Base-by-base conservation (phyloP, 2,329 filamentous ascomycete species). In the Colletotrichum phormii region DNA sequence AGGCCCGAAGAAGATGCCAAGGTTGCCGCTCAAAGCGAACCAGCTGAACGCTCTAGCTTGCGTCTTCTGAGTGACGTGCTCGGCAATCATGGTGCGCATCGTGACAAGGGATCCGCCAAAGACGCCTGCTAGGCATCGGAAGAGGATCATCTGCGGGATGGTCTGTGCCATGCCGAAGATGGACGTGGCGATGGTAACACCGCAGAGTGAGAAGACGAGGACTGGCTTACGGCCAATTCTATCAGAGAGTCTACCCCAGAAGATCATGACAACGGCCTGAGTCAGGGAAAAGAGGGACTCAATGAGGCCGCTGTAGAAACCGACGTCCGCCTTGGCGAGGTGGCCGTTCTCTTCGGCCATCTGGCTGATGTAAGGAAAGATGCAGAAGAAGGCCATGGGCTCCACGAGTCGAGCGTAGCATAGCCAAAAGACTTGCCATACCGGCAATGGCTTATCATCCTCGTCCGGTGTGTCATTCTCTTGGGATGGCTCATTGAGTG, bases 351-450 rank as follows among this genome's bases (percentile, higher is more conserved):
- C 85, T 80, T 89, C 85, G 49, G 94, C 90, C 94, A 96, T 96
- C 78, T 92, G 86, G 77, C 91, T 94, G 81, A 97, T 89, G 82
- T 93, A 96, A 0, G 94, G 93, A 77, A 96, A 93, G 80, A 96
- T 94, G 79, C 88, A 90, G 84, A 95, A 96, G 84, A 94, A 96
- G n/a, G 93, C 92, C 53, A 95, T 88, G 0, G 94, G 93, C 78
- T 96, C 94, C 57, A 94, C 85, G 31, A 94, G 79, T 6, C 93
- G 90, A 1, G 91, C 91, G 79, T 91, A 93, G 84, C 94, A 96
- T 13, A 97, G 89, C 12, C 93, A 81, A 37, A 92, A 80, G 64
- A 97, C 90, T 80, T 96, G 94, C n/a, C 58, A 51, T 11, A 22
- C 51, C 24, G 69, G 69, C 69, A 72, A 35, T 37, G 69, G 58